Evolutionary conservation across 2,329 filamentous ascomycete species (phyloP).

Genomic region (Ploettnerulaceae sp.): DNA sequence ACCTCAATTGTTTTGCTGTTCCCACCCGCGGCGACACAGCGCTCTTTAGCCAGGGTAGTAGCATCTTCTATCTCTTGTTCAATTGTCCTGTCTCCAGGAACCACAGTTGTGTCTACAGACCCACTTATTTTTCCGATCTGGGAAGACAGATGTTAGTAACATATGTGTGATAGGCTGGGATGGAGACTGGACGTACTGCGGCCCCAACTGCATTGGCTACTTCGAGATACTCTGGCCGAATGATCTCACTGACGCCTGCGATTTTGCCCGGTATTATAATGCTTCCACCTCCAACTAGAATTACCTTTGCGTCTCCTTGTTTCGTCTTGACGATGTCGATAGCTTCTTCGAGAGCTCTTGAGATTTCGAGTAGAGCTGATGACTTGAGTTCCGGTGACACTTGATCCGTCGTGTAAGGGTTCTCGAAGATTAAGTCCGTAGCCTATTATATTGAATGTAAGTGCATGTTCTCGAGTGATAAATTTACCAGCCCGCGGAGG

Average conservation of each 20-base stretch:
- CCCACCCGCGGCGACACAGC: constrained; percentile 29
- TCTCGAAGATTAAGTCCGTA: constrained; percentile 24
- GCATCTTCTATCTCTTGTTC: constrained; percentile 27
- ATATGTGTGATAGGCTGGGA: neutral
- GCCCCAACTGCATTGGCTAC: constrained; percentile 58
- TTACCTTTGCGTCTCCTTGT: constrained; percentile 45
- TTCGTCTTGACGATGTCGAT: constrained; percentile 55
- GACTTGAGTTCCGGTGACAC: constrained; percentile 16
- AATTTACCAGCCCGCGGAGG: too few species aligned
- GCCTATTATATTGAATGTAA: constrained; percentile 40
- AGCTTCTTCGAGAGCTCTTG: constrained; percentile 45
- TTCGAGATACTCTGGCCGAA: constrained; percentile 47
- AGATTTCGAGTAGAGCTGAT: constrained; percentile 23
- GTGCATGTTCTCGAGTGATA: constrained; percentile 26
- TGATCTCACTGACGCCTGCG: constrained; percentile 45
- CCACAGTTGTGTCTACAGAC: constrained; percentile 27
- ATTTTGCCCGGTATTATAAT: constrained; percentile 44
- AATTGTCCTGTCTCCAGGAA: constrained; percentile 24
- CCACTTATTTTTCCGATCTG: constrained; percentile 32
- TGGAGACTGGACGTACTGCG: constrained; percentile 43
- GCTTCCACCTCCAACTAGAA: constrained; percentile 55
- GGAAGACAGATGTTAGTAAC: constrained; percentile 1
- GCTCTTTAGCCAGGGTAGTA: constrained; percentile 24
- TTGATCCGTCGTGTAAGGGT: constrained; percentile 3
- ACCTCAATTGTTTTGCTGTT: constrained; percentile 27